Percentiles rank a stretch among this genome's conserved stretches.
Evolutionary conservation across 208 protist genomes (phyloP).

Genomic region (Trypanosoma boissoni): DNA sequence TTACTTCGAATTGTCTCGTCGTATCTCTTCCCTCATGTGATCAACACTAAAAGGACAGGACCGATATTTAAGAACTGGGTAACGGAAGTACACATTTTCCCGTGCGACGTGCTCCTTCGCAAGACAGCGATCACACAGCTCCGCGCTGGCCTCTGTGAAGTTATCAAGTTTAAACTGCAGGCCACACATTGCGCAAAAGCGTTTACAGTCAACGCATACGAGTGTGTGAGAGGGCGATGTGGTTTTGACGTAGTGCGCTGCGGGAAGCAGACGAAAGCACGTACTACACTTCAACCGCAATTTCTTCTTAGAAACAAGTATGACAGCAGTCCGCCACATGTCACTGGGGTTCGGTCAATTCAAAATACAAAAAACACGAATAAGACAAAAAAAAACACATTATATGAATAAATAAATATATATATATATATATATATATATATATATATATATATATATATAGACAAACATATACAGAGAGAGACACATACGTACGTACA

Average conservation of each 20-base stretch:
- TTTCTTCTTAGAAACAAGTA: constrained; percentile 68
- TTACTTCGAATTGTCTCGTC: constrained; percentile 26
- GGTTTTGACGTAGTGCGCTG: constrained; percentile 59
- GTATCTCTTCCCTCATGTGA: constrained; percentile 66
- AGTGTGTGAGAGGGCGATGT: constrained; percentile 44
- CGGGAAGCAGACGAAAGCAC: constrained; percentile 63
- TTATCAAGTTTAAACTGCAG: constrained; percentile 44
- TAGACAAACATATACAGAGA: too few species aligned
- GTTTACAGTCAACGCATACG: constrained; percentile 73
- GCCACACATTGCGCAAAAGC: constrained; percentile 68
- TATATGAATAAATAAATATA: too few species aligned
- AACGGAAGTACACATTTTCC: constrained; percentile 88
- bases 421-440: too few species aligned
- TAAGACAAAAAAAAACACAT: background rate
- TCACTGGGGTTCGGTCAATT: too few species aligned
- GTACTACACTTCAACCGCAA: constrained; percentile 54
- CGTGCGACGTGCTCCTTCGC: constrained; percentile 73
- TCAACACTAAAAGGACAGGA: constrained; percentile 83
- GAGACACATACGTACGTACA: too few species aligned
- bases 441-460: too few species aligned
- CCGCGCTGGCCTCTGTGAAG: constrained; percentile 39
- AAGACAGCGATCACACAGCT: constrained; percentile 63
- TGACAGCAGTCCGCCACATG: constrained; percentile 16
- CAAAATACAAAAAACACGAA: background rate
- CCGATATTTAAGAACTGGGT: constrained; percentile 83